Evolutionary conservation across 2,329 filamentous ascomycete species (phyloP), one percentile per base, ranked within the genome.

Genomic region (Tolypocladium inflatum): DNA sequence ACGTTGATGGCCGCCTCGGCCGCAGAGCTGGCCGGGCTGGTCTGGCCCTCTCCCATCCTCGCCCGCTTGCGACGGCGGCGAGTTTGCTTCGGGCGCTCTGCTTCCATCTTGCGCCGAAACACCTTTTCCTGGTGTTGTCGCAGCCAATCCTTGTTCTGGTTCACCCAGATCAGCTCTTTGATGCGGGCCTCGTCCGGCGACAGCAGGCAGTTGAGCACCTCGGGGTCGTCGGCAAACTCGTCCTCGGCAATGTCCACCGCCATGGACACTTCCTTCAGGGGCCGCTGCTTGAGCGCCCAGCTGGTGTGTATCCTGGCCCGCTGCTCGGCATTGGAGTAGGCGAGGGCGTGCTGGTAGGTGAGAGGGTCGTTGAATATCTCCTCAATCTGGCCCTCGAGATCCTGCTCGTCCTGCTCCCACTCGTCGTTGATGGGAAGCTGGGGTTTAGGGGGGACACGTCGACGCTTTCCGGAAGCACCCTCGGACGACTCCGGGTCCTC

Each of bases 151-250:
- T 94, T 91, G 72, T 99, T 97, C 69, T 92, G 87, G 60, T 93
- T 92, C 50, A 96, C 86, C 94, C 94, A 99, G 56, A 97, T 89
- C 60, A 86, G 85, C 71, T 97, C 92, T 71, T 97, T 97, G 68
- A 91, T 84, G 39, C 82, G 82, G 2, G 87, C 83, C 73, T 97
- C 92, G 3, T 84, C 82, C 1, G 86, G 82, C 0, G 81, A 82
- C 6, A 97, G 79, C 41, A 91, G 73, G 67, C 92, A 96, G 65
- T 89, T 89, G 59, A 81, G 76, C 6, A 99, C 91, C 71, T 99
- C 94, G 0, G 86, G 88, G 62, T 99, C 94, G 65, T 95, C 86
- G 42, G 87, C 89, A 67, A 97, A 97, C 68, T 97, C 92, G 58
- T 89, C 83, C 58, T 89, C 89, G 55, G 81, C 84, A 23, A 95